These are phyloP conservation scores for Fusarium decemcellulare DNA, from an alignment of 2,329 filamentous ascomycete genomes.

Conservation along the genomic window DNA sequence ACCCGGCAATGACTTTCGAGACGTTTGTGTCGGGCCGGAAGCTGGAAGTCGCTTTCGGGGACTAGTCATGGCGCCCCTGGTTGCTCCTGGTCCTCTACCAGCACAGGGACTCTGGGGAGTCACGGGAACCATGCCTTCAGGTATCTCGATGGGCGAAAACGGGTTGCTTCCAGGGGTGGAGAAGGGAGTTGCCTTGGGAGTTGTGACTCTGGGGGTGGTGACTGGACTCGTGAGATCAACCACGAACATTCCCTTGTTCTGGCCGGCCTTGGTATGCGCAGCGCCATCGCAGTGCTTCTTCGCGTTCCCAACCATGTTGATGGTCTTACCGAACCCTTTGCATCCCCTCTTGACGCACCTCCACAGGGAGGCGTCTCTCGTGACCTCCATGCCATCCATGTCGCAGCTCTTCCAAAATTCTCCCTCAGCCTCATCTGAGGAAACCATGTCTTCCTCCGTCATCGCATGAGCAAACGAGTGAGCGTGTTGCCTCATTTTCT, in stretches of 20 bases:
- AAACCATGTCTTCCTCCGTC: constrained; percentile 4
- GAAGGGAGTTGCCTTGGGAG: background rate
- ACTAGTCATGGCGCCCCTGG: background rate
- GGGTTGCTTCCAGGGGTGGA: background rate
- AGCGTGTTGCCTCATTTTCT: constrained; percentile 17
- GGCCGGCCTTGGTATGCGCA: background rate
- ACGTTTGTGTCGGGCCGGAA: background rate
- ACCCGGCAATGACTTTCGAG: background rate
- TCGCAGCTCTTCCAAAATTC: constrained; percentile 22
- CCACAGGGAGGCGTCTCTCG: constrained; percentile 4
- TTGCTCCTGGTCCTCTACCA: constrained; percentile 11
- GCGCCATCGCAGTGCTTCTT: constrained; percentile 13
- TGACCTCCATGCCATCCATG: constrained; percentile 21
- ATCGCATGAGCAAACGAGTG: constrained; percentile 12
- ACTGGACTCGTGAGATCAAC: background rate
- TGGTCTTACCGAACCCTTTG: constrained; percentile 11
- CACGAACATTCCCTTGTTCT: background rate
- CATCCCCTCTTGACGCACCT: constrained; percentile 30
- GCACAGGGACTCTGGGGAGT: constrained; percentile 36
- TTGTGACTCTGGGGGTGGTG: constrained; percentile 13
- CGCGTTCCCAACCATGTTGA: constrained; percentile 1
- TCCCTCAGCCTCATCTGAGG: background rate
- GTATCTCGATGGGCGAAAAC: constrained; percentile 13
- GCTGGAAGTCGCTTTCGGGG: background rate
- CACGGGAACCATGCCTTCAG: background rate